Percentiles rank a stretch among this genome's conserved stretches.
Evolutionary conservation across 106 monocot genomes (phyloP).

Genomic region (Dioscorea alata): DNA sequence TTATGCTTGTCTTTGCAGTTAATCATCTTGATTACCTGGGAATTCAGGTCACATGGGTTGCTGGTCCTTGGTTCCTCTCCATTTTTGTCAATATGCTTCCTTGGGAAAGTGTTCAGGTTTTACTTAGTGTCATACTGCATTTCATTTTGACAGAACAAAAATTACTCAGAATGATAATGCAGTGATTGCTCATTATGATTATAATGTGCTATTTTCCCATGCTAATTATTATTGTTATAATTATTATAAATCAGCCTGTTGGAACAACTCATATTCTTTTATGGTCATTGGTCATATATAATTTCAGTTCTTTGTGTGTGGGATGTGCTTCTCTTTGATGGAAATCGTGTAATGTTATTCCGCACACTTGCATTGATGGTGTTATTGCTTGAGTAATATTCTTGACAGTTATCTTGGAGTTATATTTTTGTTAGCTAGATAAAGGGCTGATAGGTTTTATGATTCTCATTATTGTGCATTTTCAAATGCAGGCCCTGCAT

Average conservation of each 20-base stretch:
- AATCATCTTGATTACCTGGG: conserved; percentile 93
- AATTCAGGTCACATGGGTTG: conserved; percentile 92
- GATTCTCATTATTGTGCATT: background rate
- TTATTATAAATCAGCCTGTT: too few species aligned
- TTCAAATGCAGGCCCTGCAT: conserved; percentile 62
- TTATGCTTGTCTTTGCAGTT: conserved; percentile 36
- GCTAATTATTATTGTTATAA: too few species aligned
- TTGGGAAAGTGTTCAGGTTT: conserved; percentile 98
- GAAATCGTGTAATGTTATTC: conserved; percentile 91
- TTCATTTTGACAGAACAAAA: background rate
- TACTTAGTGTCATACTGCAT: conserved; percentile 12
- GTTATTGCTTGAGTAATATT: conserved; percentile 14
- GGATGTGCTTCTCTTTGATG: conserved; percentile 96
- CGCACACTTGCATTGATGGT: conserved; percentile 85
- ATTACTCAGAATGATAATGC: too few species aligned
- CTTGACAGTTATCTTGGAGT: too few species aligned
- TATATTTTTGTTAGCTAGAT: too few species aligned
- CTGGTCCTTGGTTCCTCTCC: conserved; percentile 98
- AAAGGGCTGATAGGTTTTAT: background rate
- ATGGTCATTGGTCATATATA: conserved; percentile 3
- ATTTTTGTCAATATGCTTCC: conserved; percentile 98
- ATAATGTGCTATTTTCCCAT: too few species aligned
- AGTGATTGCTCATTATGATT: too few species aligned
- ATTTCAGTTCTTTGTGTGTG: conserved; percentile 86
- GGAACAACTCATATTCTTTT: background rate